Evolutionary conservation across 257 asterid species (phyloP).

Genomic region (Nicotiana otophora): DNA sequence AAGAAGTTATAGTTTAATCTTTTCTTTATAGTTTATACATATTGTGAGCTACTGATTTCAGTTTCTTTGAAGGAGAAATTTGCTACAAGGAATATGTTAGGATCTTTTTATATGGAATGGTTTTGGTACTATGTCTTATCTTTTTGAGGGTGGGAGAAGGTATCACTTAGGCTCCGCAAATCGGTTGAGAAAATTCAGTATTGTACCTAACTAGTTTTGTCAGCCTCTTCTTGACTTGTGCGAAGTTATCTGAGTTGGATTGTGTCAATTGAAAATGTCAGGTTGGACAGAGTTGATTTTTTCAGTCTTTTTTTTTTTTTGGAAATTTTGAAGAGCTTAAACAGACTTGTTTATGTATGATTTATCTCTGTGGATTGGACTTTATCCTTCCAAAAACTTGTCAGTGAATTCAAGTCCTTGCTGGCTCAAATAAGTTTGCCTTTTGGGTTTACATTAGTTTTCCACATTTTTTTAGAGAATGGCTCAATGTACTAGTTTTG

Average conservation of each 20-base stretch:
- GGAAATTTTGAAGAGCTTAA: neutral
- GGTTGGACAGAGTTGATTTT: neutral
- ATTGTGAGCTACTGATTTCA: neutral
- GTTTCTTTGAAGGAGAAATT: neutral
- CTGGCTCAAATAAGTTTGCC: neutral
- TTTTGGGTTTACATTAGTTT: neutral
- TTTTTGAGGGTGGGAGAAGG: neutral
- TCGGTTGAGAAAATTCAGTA: neutral
- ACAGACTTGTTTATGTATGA: neutral
- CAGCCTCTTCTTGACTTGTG: too few relatives aligned
- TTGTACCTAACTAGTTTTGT: neutral
- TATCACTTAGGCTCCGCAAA: neutral
- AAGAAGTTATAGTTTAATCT: neutral
- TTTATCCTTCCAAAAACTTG: neutral
- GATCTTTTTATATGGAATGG: neutral
- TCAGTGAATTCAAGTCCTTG: neutral
- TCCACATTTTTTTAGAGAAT: neutral
- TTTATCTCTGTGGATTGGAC: neutral
- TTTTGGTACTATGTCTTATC: neutral
- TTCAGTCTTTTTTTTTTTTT: neutral
- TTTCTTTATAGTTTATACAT: neutral
- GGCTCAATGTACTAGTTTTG: neutral
- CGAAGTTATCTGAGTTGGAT: neutral
- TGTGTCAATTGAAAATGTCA: neutral
- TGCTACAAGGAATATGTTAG: neutral